phyloP scores from a whole-genome alignment of 1,139 yeast species.

The Zygoascus hellenicus region DNA sequence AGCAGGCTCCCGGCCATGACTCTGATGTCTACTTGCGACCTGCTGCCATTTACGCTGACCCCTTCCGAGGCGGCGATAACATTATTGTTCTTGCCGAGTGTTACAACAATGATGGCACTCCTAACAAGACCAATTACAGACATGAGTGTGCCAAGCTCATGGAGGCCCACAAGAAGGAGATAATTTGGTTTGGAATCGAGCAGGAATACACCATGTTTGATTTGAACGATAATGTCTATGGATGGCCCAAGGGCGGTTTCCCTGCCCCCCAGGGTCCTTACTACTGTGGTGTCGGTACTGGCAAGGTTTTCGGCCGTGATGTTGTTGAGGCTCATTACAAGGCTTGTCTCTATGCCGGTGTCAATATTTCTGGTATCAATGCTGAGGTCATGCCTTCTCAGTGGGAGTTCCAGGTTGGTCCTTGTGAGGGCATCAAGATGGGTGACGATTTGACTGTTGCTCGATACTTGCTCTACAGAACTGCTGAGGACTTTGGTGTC shows the following conservation, averaged over 20 bases:
- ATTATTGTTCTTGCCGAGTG: slow-evolving; percentile 91
- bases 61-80: slow-evolving; percentile 97
- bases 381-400: slow-evolving; percentile 99
- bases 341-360: slow-evolving; percentile 92
- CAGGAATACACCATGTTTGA: slow-evolving; percentile 98
- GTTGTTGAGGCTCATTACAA: slow-evolving; percentile 98
- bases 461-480: slow-evolving; percentile 85
- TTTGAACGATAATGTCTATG: slow-evolving; percentile 82
- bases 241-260: slow-evolving; percentile 99
- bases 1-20: slow-evolving; percentile 97
- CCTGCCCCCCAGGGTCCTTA: slow-evolving; percentile 99
- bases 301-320: slow-evolving; percentile 97
- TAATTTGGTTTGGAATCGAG: slow-evolving; percentile 96
- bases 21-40: slow-evolving; percentile 95
- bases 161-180: slow-evolving; percentile 82
- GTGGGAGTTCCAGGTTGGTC: slow-evolving; percentile 99
- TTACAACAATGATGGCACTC: slow-evolving; percentile 98
- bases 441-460: slow-evolving; percentile 98
- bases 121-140: slow-evolving; percentile 97
- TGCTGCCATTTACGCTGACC: slow-evolving; percentile 89
- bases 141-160: slow-evolving; percentile 94
- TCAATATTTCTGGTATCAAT: slow-evolving; percentile 89
- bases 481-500: slow-evolving; percentile 98
- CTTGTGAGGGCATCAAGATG: slow-evolving; percentile 91
- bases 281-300: slow-evolving; percentile 99